Evolutionary conservation across 768 basidiomycete genomes (phyloP).

Genomic region (Boletus tylopilopsis): DNA sequence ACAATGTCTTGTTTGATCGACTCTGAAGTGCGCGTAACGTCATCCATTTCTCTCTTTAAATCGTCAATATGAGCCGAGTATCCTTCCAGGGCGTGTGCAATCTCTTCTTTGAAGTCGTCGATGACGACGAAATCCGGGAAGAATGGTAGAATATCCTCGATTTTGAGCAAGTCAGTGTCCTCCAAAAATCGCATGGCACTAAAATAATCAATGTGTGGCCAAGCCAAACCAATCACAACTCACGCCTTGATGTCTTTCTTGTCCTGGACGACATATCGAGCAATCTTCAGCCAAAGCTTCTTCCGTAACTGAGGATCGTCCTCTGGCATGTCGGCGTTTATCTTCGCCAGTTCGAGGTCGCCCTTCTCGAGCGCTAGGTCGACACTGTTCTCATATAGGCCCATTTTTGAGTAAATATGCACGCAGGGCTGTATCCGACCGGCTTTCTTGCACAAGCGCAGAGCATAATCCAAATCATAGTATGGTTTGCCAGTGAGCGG

Average conservation of each 20-base stretch:
- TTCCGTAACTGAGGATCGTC: slow-evolving; percentile 85
- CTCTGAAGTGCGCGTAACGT: slow-evolving; percentile 88
- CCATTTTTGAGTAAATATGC: slow-evolving; percentile 97
- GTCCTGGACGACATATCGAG: slow-evolving; percentile 97
- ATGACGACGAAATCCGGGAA: slow-evolving; percentile 99
- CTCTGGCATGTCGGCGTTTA: slow-evolving; percentile 92
- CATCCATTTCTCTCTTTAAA: slow-evolving; percentile 93
- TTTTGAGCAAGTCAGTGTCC: slow-evolving; percentile 90
- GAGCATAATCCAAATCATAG: slow-evolving; percentile 95
- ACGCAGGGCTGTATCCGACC: slow-evolving; percentile 86
- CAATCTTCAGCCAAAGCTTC: slow-evolving; percentile 97
- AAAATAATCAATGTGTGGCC: background rate
- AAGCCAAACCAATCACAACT: slow-evolving; percentile 31
- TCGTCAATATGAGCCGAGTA: slow-evolving; percentile 89
- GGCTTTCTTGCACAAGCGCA: slow-evolving; percentile 84
- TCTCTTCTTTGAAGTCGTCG: slow-evolving; percentile 99
- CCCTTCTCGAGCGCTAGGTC: slow-evolving; percentile 93
- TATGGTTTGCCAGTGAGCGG: slow-evolving; percentile 83
- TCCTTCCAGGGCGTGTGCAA: slow-evolving; percentile 91
- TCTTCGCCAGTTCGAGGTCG: slow-evolving; percentile 91
- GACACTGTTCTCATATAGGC: slow-evolving; percentile 92
- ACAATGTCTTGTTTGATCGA: slow-evolving; percentile 90
- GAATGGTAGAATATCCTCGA: slow-evolving; percentile 98
- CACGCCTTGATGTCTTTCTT: slow-evolving; percentile 98
- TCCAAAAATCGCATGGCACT: slow-evolving; percentile 98